phyloP scores from a whole-genome alignment of 1,284 basidiomycete species.

The Trichosporon inkin region DNA sequence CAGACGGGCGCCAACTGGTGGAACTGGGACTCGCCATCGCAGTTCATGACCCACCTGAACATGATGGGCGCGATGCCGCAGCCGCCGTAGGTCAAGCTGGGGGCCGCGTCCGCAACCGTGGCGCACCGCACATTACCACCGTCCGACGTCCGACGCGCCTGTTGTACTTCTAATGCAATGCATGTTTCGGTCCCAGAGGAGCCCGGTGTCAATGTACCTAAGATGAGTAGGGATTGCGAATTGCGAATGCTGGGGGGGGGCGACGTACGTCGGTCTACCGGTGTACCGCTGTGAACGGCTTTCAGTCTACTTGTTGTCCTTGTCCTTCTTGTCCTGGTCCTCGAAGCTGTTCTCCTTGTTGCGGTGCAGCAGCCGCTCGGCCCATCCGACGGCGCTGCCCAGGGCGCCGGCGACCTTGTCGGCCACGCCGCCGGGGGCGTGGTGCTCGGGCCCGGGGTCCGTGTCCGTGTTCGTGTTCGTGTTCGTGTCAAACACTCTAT shows the following conservation, averaged over 20 bases:
- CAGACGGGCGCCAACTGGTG: conserved; percentile 12
- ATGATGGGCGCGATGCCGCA: conserved; percentile 2
- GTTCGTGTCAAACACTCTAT: conserved; percentile 14
- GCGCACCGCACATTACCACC: too few species aligned
- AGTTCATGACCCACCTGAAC: background rate
- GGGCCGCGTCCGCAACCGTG: too few species aligned
- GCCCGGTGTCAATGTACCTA: background rate
- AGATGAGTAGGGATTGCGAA: conserved; percentile 7
- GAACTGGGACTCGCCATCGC: conserved; percentile 11
- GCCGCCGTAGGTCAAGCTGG: background rate
- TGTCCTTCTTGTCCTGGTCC: conserved; percentile 10
- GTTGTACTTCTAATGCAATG: conserved; percentile 9
- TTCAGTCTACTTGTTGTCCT: conserved; percentile 9
- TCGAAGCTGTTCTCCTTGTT: conserved; percentile 14
- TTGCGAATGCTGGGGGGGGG: background rate
- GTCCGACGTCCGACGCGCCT: background rate
- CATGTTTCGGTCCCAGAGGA: conserved; percentile 1
- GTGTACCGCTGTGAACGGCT: too few species aligned
- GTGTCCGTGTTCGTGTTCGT: too few species aligned
- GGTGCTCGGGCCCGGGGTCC: conserved; percentile 8
- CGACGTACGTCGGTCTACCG: background rate
- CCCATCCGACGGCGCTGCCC: conserved; percentile 41
- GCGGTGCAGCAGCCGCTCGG: conserved; percentile 33
- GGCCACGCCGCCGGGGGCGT: conserved; percentile 17
- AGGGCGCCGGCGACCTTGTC: conserved; percentile 38